Evolutionary conservation across 768 basidiomycete species (phyloP), one percentile per base, ranked within the genome.

Genomic region (Mycena latifolia): DNA sequence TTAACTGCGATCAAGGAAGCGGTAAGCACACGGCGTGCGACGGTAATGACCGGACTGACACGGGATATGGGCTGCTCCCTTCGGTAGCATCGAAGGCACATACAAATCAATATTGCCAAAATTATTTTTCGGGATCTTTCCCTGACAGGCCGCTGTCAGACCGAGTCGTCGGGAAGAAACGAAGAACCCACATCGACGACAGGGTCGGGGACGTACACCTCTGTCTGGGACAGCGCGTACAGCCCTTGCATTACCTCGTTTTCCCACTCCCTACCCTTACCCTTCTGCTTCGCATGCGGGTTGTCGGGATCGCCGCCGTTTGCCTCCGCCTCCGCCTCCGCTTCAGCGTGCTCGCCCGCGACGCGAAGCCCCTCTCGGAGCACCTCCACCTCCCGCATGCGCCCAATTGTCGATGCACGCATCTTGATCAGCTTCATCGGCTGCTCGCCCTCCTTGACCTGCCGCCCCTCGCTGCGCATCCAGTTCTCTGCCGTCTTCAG

Each of bases 21-120:
- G 69, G 63, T 74, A 56, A 67, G 37, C 14, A 28, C n/a, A 45
- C 15, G 51, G 31, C 5, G 43, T 25, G 41, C 22, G 35, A 18
- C 27, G 14, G 11, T 55, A 59, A 47, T 31, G 37, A 57, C 2
- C 17, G 18, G 27, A 85, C 94, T 80, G 74, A 96, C 96, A 94
- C n/a, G 96, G 94, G 22, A 99, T 81, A 79, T 98, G 95, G 2
- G 83, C 90, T 6, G 88, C 94, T 22, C 98, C 98, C 56, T 76
- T 79, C 2, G 98, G 98, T 31, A 99, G 84, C 98, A 99, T 99
- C 5, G 94, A 91, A 29, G 94, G 91, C 27, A 93, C 94, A 76
- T 97, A 99, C 27, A 99, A 79, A 79, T 99, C 97, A 69, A 99
- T 93, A 76, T 98, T 99, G 20, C 97, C 97, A 76, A 97, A 99